Evolutionary conservation across 768 basidiomycete genomes (phyloP).

Genomic region (Lentinula raphanica): DNA sequence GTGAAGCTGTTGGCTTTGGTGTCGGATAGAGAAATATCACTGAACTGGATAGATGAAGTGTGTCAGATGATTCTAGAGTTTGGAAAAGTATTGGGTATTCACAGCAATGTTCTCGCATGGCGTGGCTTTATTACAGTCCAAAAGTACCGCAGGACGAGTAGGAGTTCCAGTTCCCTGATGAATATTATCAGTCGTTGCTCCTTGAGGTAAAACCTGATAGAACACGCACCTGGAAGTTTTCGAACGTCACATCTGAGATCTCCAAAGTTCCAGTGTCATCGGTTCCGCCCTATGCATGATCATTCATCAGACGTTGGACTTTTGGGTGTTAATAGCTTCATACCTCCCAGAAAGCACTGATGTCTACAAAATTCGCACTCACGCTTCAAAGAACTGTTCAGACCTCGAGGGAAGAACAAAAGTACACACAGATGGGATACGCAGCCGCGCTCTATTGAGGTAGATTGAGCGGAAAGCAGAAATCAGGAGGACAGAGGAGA

Average conservation of each 20-base stretch:
- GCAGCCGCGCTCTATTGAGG: background rate
- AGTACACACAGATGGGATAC: slow-evolving; percentile 10
- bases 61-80: background rate
- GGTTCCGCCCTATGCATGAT: background rate
- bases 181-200: no score
- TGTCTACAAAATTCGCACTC: slow-evolving; percentile 5
- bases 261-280: slow-evolving; percentile 12
- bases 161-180: slow-evolving; percentile 16
- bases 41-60: slow-evolving; percentile 6
- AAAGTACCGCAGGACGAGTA: slow-evolving; percentile 16
- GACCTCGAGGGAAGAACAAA: no score
- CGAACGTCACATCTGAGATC: slow-evolving; percentile 13
- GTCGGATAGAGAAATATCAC: slow-evolving; percentile 8
- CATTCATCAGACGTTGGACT: no score
- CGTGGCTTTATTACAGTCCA: slow-evolving; percentile 18
- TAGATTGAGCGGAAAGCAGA: background rate
- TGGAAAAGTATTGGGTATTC: background rate
- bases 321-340: no score
- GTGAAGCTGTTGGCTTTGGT: slow-evolving; percentile 14
- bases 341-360: slow-evolving; percentile 13
- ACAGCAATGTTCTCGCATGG: slow-evolving; percentile 16
- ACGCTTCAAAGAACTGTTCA: no score
- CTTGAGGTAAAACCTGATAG: no score
- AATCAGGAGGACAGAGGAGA: background rate
- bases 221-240: slow-evolving; percentile 5